A percentile compares a stretch with the other conserved stretches of the same genome.
These are phyloP conservation scores for Adansonia rubrostipa DNA, from an alignment of 441 rosid genomes.

Conservation along the genomic window DNA sequence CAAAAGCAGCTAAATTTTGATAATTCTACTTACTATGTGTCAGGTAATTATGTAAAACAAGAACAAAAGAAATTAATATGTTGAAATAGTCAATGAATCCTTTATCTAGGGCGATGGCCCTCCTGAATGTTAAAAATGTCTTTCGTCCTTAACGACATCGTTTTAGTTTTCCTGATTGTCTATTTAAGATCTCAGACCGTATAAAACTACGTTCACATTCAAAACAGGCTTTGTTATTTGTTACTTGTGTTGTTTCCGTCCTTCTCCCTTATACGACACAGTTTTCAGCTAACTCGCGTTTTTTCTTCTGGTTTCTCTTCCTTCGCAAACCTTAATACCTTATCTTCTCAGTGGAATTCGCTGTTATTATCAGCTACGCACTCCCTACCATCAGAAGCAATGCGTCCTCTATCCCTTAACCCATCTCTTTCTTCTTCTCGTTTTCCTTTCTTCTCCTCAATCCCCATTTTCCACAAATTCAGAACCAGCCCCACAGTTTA, in stretches of 20 bases:
- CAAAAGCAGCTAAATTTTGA: too few species aligned
- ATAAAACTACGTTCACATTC: not conserved
- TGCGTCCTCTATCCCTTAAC: conserved; percentile 60
- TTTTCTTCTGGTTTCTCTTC: not conserved
- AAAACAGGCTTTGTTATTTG: not conserved
- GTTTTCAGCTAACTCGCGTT: not conserved
- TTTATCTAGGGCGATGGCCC: too few species aligned
- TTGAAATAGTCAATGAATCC: too few species aligned
- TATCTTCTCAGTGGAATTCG: conserved; percentile 3
- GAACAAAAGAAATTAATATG: too few species aligned
- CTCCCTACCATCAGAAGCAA: conserved; percentile 48
- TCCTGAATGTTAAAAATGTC: not conserved
- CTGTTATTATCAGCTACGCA: conserved; percentile 34
- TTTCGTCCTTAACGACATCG: not conserved
- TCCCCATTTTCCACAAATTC: conserved; percentile 46
- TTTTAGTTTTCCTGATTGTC: not conserved
- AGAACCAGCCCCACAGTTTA: conserved; percentile 31
- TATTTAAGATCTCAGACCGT: not conserved
- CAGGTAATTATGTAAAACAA: too few species aligned
- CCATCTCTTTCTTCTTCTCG: conserved; percentile 47
- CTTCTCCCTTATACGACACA: conserved; percentile 15
- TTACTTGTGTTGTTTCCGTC: not conserved
- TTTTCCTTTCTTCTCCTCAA: conserved; percentile 39
- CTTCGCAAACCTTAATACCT: not conserved
- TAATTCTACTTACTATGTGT: too few species aligned